Evolutionary conservation across 2,329 filamentous ascomycete species (phyloP).

Genomic region (Phyllosticta citrichinensis): DNA sequence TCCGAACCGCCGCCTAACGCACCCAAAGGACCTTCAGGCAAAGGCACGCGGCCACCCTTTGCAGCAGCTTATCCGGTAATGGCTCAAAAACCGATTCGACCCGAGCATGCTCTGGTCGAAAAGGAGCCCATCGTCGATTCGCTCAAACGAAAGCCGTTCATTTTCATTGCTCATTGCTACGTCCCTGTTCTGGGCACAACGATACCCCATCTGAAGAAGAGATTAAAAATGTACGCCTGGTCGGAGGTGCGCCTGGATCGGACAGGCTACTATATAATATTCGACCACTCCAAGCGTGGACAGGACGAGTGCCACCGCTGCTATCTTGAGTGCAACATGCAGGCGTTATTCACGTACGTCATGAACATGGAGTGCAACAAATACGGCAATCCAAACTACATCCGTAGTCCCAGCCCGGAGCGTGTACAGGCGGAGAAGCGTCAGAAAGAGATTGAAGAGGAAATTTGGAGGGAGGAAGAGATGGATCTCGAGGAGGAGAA

Average conservation of each 20-base stretch:
- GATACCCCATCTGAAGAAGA: conserved; percentile 79
- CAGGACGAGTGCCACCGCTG: conserved; percentile 75
- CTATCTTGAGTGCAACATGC: conserved; percentile 66
- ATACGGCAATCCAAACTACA: conserved; percentile 55
- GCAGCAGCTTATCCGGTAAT: conserved; percentile 19
- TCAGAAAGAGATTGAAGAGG: conserved; percentile 54
- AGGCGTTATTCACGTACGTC: conserved; percentile 79
- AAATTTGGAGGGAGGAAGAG: conserved; percentile 62
- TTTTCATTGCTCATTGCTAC: conserved; percentile 77
- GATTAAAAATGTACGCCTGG: conserved; percentile 73
- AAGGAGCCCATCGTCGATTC: conserved; percentile 55
- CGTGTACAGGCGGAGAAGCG: conserved; percentile 39
- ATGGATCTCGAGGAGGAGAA: conserved; percentile 85
- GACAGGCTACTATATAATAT: conserved; percentile 86
- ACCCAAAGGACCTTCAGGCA: conserved; percentile 70
- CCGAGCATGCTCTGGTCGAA: conserved; percentile 50
- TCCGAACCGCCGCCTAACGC: conserved; percentile 63
- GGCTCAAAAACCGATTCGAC: conserved; percentile 23
- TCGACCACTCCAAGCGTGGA: conserved; percentile 66
- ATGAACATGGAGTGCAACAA: conserved; percentile 83
- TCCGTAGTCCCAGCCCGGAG: conserved; percentile 43
- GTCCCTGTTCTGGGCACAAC: conserved; percentile 83
- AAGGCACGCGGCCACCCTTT: conserved; percentile 26
- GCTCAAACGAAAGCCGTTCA: conserved; percentile 72
- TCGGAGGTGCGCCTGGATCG: conserved; percentile 74